A percentile compares a stretch with the other conserved stretches of the same genome.
Conservation (phyloP, 495 filamentous ascomycete genomes). For the Penicillium canescens region DNA sequence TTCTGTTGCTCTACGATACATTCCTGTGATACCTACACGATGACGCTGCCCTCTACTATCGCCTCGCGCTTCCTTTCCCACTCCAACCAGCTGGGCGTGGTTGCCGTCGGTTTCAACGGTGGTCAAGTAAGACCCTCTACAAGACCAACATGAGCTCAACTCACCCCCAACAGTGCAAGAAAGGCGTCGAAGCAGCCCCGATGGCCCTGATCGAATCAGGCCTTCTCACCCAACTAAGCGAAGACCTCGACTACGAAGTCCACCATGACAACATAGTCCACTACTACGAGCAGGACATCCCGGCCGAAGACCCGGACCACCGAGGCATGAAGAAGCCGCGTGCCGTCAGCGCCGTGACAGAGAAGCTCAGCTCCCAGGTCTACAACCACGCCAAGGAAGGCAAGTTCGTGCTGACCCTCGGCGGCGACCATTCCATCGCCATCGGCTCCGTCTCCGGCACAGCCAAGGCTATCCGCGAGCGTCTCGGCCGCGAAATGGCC, state of each 20-base stretch:
- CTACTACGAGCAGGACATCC: constrained; percentile 75
- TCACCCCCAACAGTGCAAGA: constrained; percentile 65
- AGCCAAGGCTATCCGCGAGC: constrained; percentile 79
- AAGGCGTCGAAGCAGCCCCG: constrained; percentile 89
- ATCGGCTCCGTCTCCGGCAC: constrained; percentile 88
- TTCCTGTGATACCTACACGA: constrained; percentile 23
- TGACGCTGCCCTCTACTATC: constrained; percentile 73
- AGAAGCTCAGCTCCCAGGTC: constrained; percentile 76
- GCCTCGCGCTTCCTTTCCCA: constrained; percentile 78
- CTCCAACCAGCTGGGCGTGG: constrained; percentile 79
- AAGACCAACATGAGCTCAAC: constrained; percentile 7
- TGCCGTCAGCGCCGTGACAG: constrained; percentile 85
- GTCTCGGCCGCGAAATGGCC: constrained; percentile 77
- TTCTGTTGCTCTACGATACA: constrained; percentile 1
- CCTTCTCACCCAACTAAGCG: constrained; percentile 77
- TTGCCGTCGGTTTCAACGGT: constrained; percentile 95
- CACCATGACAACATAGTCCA: constrained; percentile 84
- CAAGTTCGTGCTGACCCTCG: constrained; percentile 86
- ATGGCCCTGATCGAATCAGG: constrained; percentile 88
- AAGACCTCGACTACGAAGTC: constrained; percentile 85
- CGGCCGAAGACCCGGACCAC: constrained; percentile 65
- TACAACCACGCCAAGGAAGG: constrained; percentile 85
- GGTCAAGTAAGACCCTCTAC: constrained; percentile 71
- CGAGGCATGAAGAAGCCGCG: constrained; percentile 91
- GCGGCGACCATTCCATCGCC: constrained; percentile 95